Conservation (phyloP, 2,329 filamentous ascomycete species). For the Didymella pinodella region DNA sequence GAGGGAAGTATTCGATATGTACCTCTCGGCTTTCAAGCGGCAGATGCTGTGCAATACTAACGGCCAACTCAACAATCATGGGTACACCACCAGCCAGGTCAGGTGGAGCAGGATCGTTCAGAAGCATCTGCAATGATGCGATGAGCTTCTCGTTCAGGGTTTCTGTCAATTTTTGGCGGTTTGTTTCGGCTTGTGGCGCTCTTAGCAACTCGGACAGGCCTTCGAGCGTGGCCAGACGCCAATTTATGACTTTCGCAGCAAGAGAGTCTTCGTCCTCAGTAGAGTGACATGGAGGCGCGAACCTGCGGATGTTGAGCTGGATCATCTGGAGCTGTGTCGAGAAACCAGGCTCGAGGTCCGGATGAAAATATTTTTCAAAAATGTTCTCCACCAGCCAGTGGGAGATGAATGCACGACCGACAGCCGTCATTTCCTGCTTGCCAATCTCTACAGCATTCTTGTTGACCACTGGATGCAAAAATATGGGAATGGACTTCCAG, state of each 20-base stretch:
- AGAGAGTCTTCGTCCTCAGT: constrained; percentile 90
- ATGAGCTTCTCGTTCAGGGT: constrained; percentile 73
- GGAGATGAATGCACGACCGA: constrained; percentile 87
- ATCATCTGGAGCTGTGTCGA: constrained; percentile 84
- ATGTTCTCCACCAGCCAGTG: constrained; percentile 91
- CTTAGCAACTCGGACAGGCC: constrained; percentile 78
- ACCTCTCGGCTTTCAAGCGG: constrained; percentile 93
- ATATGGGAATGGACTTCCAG: constrained; percentile 82
- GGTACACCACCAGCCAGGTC: constrained; percentile 87
- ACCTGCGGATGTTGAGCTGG: constrained; percentile 84
- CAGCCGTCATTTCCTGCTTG: constrained; percentile 97
- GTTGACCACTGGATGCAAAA: constrained; percentile 82
- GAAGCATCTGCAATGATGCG: constrained; percentile 73
- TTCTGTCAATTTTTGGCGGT: constrained; percentile 66
- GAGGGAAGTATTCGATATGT: constrained; percentile 82
- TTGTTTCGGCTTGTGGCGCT: constrained; percentile 69
- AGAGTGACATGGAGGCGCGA: constrained; percentile 75
- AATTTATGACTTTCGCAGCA: constrained; percentile 85
- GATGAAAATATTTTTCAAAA: constrained; percentile 92
- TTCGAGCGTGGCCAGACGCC: constrained; percentile 92
- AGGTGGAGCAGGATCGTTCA: constrained; percentile 77
- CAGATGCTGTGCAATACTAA: constrained; percentile 84
- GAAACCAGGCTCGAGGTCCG: constrained; percentile 77
- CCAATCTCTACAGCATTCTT: constrained; percentile 84
- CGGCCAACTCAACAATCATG: constrained; percentile 91